Evolutionary conservation across 352 stramenopile genomes (phyloP).

Genomic region (Phytophthora capsici): DNA sequence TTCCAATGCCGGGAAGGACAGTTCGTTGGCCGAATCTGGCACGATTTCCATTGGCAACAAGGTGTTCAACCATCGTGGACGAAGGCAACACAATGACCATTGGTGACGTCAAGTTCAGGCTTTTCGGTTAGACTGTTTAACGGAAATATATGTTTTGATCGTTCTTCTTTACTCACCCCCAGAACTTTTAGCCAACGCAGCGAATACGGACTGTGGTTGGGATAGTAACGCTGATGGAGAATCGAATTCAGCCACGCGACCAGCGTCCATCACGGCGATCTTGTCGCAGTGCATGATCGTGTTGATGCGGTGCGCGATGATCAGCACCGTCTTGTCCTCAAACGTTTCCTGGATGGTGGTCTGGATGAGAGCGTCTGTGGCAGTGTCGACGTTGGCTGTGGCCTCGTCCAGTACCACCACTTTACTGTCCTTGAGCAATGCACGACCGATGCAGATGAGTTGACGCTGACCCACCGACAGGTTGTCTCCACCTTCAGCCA

Average conservation of each 20-base stretch:
- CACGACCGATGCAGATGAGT: conserved; percentile 95
- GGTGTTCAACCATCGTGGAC: conserved; percentile 16
- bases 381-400: conserved; percentile 83
- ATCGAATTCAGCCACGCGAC: conserved; percentile 91
- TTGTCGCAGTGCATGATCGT: conserved; percentile 94
- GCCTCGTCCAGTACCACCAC: conserved; percentile 98
- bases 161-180: conserved; percentile 1
- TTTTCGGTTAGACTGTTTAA: conserved; percentile 9
- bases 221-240: conserved; percentile 76
- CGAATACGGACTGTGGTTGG: conserved; percentile 82
- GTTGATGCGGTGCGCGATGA: conserved; percentile 59
- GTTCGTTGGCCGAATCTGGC: conserved; percentile 4
- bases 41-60: conserved; percentile 31
- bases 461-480: conserved; percentile 95
- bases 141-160: neutral
- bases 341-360: conserved; percentile 91
- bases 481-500: conserved; percentile 94
- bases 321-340: conserved; percentile 88
- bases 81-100: conserved; percentile 21
- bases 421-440: conserved; percentile 88
- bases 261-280: conserved; percentile 90
- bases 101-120: conserved; percentile 8
- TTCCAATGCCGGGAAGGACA: neutral
- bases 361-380: conserved; percentile 59
- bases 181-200: conserved; percentile 41